phyloP scores from a whole-genome alignment of 495 filamentous ascomycete species.

The Aspergillus heteromorphus region DNA sequence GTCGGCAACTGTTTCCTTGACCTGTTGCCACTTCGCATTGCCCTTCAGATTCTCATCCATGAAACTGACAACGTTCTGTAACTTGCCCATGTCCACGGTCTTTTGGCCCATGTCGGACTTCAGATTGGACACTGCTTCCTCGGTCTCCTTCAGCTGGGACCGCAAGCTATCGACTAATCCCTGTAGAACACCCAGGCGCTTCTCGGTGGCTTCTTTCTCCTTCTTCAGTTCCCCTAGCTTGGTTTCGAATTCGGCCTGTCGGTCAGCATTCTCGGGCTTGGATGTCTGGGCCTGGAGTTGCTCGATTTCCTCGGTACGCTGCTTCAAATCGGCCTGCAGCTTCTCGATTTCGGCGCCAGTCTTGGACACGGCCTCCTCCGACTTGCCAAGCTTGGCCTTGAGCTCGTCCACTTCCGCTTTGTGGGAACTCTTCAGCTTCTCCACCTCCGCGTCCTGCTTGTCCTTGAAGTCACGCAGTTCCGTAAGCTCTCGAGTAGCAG shows the following conservation, averaged over 20 bases:
- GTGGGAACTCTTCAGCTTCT: conserved; percentile 24
- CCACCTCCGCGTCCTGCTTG: conserved; percentile 46
- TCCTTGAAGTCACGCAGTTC: conserved; percentile 53
- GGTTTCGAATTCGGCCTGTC: conserved; percentile 34
- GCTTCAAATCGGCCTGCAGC: conserved; percentile 51
- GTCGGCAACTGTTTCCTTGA: conserved; percentile 28
- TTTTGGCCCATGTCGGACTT: conserved; percentile 38
- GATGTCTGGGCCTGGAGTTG: conserved; percentile 39
- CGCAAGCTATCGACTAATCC: conserved; percentile 48
- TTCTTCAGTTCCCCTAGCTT: conserved; percentile 32
- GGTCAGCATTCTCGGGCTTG: conserved; percentile 32
- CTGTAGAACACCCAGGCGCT: conserved; percentile 47
- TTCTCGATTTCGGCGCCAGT: conserved; percentile 44
- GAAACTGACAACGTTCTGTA: conserved; percentile 34
- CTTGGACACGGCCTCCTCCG: conserved; percentile 42
- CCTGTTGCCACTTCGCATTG: conserved; percentile 31
- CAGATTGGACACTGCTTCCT: conserved; percentile 40
- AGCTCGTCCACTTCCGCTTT: conserved; percentile 37
- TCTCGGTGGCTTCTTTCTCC: conserved; percentile 44
- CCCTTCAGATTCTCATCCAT: conserved; percentile 31
- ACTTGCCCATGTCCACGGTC: conserved; percentile 17
- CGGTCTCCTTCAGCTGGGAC: conserved; percentile 43
- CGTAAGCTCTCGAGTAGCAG: conserved; percentile 52
- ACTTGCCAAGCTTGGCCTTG: conserved; percentile 32
- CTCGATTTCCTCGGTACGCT: conserved; percentile 49